Conservation (phyloP, 805 yeast genomes). For the Schwanniomyces sp. region DNA sequence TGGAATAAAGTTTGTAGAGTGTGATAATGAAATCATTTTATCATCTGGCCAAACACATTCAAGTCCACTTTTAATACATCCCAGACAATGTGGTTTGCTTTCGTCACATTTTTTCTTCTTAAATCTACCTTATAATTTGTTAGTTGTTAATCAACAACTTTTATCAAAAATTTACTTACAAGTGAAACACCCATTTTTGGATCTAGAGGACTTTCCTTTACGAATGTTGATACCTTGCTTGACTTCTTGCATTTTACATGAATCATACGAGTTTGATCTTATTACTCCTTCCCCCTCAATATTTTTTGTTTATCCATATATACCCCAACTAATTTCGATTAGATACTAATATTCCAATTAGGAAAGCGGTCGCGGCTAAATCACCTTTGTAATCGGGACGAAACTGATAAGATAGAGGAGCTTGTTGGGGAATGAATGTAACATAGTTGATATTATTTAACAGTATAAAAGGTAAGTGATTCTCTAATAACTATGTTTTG, state of each 20-base stretch:
- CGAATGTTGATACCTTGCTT: background rate
- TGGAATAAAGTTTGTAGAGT: background rate
- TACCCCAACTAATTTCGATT: background rate
- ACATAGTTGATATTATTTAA: no score
- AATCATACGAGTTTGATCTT: background rate
- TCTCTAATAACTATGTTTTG: background rate
- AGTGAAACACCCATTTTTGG: constrained; percentile 1
- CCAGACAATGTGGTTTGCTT: constrained; percentile 17
- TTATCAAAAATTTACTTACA: background rate
- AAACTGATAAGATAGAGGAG: background rate
- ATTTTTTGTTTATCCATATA: background rate
- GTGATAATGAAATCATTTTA: background rate
- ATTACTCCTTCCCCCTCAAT: background rate
- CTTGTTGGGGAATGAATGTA: no score
- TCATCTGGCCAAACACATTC: constrained; percentile 14
- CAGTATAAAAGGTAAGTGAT: background rate
- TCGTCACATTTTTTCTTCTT: constrained; percentile 23
- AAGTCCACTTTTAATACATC: constrained; percentile 11
- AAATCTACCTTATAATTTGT: background rate
- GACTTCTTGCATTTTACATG: background rate
- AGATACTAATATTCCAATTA: background rate
- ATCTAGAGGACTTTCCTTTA: background rate
- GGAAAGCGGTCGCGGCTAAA: background rate
- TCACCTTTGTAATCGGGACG: background rate
- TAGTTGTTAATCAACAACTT: background rate